Conservation (phyloP, 2,329 filamentous ascomycete species). For the Cylindrodendrum hubeiense region DNA sequence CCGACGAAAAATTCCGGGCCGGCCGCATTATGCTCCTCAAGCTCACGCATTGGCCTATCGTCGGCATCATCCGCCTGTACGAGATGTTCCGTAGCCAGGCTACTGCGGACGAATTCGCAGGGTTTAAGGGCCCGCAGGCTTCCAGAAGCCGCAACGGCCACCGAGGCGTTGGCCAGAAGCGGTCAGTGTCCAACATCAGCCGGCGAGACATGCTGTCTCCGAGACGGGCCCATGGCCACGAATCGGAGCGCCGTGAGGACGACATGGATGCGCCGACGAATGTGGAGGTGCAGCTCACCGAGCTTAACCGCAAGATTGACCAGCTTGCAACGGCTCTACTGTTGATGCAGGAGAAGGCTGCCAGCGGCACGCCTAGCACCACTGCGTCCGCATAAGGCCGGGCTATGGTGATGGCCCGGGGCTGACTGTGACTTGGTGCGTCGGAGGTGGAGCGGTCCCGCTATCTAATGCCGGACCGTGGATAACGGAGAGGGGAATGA, state of each 20-base stretch:
- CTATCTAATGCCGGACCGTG: not conserved
- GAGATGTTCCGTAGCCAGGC: constrained; percentile 64
- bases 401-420: not conserved
- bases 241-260: constrained; percentile 45
- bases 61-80: constrained; percentile 76
- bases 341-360: constrained; percentile 57
- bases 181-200: constrained; percentile 33
- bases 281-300: constrained; percentile 65
- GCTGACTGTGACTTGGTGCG: not conserved
- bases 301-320: constrained; percentile 70
- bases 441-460: constrained; percentile 10
- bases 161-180: constrained; percentile 29
- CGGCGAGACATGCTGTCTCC: constrained; percentile 35
- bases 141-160: constrained; percentile 37
- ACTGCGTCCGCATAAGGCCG: constrained; percentile 18
- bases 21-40: constrained; percentile 73
- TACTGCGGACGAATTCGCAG: constrained; percentile 58
- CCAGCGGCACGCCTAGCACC: constrained; percentile 27
- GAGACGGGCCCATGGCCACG: constrained; percentile 30
- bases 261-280: constrained; percentile 54
- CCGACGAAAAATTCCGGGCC: constrained; percentile 72
- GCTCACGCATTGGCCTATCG: constrained; percentile 74
- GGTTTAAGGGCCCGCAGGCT: constrained; percentile 61
- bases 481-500: not conserved
- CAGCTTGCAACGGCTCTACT: constrained; percentile 66